Evolutionary conservation across 768 basidiomycete species (phyloP), one percentile per base, ranked within the genome.

Genomic region (Rhodocollybia butyracea): DNA sequence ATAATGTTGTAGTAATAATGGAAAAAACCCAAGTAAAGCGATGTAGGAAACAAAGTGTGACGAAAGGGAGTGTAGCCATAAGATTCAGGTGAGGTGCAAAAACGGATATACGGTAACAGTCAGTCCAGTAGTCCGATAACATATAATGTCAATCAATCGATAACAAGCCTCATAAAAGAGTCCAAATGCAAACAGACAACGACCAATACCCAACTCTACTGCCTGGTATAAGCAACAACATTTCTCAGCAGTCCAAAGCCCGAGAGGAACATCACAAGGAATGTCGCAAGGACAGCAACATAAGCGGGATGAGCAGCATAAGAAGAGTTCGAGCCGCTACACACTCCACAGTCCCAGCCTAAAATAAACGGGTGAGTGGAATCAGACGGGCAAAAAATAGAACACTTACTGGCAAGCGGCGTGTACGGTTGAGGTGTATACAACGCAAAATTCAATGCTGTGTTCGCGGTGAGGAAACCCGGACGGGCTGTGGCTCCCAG

Each of bases 361-460:
- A 22, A 29, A 26, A 30, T 3, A 29, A 38, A 17, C 17, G 29
- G 15, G 32, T 26, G 22, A 34, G 21, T 29, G 34, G 13, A 13
- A 50, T 8, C 10, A 19, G 17, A 38, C 38, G 43, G 5, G 38
- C 13, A 13, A 31, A 19, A 46, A 57, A 43, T 58, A 51, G 45
- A n/a, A 29, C 5, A 30, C 77, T 78, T 77, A 73, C 81, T 77
- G 12, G 77, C 67, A 7, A 92, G 64, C 5, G 84, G 77, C 0
- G 86, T 90, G 66, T 93, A 92, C 13, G 77, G 21, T 61, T 82
- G 80, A 0, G 93, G 91, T 0, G 84, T 84, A 64, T 95, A 97
- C 63, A 97, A 70, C 40, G 91, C 92, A 74, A 97, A 96, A 63
- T 82, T 75, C 45, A 92, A 72, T 0, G 78, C 82, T 39, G 78